A percentile compares a stretch with the other conserved stretches of the same genome.
Evolutionary conservation across 1,139 yeast species (phyloP).

Genomic region (Candida neerlandica): DNA sequence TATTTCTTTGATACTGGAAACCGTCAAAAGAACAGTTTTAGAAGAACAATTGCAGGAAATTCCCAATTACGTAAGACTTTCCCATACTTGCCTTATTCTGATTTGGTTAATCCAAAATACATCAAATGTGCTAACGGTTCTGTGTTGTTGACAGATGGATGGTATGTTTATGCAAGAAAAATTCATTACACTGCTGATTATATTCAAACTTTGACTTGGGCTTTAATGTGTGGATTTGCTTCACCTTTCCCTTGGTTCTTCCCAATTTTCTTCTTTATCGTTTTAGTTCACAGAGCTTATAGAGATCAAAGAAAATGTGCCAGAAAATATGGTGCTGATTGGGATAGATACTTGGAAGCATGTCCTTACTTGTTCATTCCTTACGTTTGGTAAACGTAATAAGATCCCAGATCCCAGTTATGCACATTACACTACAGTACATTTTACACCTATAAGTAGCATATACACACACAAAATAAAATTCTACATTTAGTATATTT

Average conservation of each 20-base stretch:
- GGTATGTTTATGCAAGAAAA: conserved; percentile 92
- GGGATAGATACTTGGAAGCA: conserved; percentile 82
- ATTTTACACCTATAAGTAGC: no score
- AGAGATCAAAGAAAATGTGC: conserved; percentile 87
- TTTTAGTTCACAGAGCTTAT: conserved; percentile 81
- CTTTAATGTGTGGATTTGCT: conserved; percentile 80
- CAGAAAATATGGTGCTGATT: conserved; percentile 88
- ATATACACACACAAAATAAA: no score
- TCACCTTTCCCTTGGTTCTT: conserved; percentile 96
- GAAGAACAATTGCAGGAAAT: conserved; percentile 86
- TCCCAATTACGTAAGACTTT: conserved; percentile 74
- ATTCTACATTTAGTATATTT: not conserved
- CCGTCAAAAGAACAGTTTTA: conserved; percentile 92
- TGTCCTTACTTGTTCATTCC: conserved; percentile 96
- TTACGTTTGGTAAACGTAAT: conserved; percentile 56
- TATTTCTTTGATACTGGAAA: conserved; percentile 94
- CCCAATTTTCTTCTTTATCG: conserved; percentile 86
- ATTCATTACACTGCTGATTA: conserved; percentile 95
- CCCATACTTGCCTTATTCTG: conserved; percentile 89
- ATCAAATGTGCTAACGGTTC: conserved; percentile 86
- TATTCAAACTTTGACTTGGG: conserved; percentile 89
- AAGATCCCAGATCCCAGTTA: not conserved
- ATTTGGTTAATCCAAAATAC: conserved; percentile 78
- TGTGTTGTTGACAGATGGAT: conserved; percentile 83
- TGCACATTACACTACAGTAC: no score